phyloP scores from a whole-genome alignment of 1,284 basidiomycete species.

The Rhodotorula sp. region DNA sequence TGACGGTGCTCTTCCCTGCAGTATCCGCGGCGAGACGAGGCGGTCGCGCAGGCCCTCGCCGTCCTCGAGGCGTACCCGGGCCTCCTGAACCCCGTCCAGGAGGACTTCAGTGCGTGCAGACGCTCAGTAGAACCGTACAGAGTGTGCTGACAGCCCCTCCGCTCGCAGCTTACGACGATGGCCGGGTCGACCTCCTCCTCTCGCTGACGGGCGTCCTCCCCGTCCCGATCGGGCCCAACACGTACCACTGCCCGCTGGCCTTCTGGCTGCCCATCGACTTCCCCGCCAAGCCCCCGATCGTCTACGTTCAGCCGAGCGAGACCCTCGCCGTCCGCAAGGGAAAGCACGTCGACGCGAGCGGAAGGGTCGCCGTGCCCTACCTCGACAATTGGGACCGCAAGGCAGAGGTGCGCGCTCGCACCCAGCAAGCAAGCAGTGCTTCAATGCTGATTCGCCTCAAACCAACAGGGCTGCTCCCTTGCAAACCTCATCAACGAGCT shows the following conservation, averaged over 20 bases:
- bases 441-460: too few relatives aligned
- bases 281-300: slow-evolving; percentile 76
- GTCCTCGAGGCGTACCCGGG: slow-evolving; percentile 21
- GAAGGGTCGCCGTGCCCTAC: slow-evolving; percentile 68
- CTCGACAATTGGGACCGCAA: slow-evolving; percentile 75
- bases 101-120: slow-evolving; percentile 30
- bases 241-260: slow-evolving; percentile 92
- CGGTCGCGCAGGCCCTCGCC: slow-evolving; percentile 21
- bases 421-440: too few relatives aligned
- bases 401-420: slow-evolving; percentile 64
- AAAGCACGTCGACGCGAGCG: slow-evolving; percentile 77
- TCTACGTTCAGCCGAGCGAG: slow-evolving; percentile 91
- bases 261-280: slow-evolving; percentile 84
- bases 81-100: slow-evolving; percentile 30
- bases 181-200: slow-evolving; percentile 84
- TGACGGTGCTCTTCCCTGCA: background rate
- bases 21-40: slow-evolving; percentile 36
- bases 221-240: slow-evolving; percentile 66
- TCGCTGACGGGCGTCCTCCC: slow-evolving; percentile 88
- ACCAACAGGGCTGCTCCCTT: slow-evolving; percentile 66
- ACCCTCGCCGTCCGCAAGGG: slow-evolving; percentile 86
- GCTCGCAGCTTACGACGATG: slow-evolving; percentile 66
- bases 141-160: background rate
- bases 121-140: too few relatives aligned
- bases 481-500: slow-evolving; percentile 67